Evolutionary conservation across 2,329 filamentous ascomycete genomes (phyloP).

Genomic region (Pestalotiopsis sp.): DNA sequence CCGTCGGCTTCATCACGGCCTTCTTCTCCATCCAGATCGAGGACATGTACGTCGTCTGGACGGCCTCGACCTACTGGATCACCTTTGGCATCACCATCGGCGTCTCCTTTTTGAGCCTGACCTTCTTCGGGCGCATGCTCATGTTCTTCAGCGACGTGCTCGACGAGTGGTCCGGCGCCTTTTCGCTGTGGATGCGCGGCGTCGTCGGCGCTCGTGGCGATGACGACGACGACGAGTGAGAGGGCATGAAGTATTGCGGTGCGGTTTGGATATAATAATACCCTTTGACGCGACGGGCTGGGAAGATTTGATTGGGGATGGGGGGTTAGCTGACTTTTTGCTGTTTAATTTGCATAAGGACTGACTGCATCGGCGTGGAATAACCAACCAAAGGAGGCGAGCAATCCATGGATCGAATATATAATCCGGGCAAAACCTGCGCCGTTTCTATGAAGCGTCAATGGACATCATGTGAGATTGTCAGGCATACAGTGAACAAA

Average conservation of each 20-base stretch:
- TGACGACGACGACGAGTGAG: not conserved
- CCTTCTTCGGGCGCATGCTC: conserved; percentile 52
- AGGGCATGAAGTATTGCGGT: not conserved
- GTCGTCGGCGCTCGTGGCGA: not conserved
- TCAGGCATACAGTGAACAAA: not conserved
- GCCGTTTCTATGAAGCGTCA: too few species aligned
- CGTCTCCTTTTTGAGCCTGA: conserved; percentile 59
- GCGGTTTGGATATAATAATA: not conserved
- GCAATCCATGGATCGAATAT: too few species aligned
- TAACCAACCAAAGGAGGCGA: too few species aligned
- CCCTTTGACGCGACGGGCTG: too few species aligned
- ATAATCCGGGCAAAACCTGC: too few species aligned
- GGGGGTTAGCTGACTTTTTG: too few species aligned
- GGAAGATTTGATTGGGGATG: not conserved
- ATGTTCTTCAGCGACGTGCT: conserved; percentile 48
- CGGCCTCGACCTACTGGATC: conserved; percentile 66
- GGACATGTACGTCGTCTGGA: conserved; percentile 59
- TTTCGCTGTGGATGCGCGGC: conserved; percentile 19
- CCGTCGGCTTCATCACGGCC: conserved; percentile 73
- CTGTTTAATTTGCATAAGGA: too few species aligned
- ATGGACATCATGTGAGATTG: not conserved
- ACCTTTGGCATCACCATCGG: conserved; percentile 66
- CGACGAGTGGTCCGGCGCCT: conserved; percentile 36
- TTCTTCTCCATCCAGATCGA: conserved; percentile 72
- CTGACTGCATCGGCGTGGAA: too few species aligned